Evolutionary conservation across 331 rosid genomes (phyloP).

Genomic region (Rosa hybrid): DNA sequence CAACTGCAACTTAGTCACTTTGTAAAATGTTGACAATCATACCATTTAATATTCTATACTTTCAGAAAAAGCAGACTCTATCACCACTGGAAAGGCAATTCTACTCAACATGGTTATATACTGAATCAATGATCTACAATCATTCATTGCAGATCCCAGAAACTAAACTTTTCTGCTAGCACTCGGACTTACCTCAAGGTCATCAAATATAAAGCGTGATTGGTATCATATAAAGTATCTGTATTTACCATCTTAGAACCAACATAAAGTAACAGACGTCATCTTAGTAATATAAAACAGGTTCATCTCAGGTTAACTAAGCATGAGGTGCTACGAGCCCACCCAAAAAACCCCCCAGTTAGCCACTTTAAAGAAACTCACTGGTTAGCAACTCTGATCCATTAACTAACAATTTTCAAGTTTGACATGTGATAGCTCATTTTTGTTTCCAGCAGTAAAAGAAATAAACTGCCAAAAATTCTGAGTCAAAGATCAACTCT

Average conservation of each 20-base stretch:
- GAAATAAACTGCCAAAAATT: background rate
- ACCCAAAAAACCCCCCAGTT: background rate
- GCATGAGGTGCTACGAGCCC: background rate
- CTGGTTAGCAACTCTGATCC: background rate
- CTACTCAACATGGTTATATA: background rate
- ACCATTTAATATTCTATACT: background rate
- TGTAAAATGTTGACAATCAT: background rate
- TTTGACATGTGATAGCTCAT: conserved; percentile 2
- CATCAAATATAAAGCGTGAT: background rate
- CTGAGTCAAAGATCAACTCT: conserved; percentile 3
- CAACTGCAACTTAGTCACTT: background rate
- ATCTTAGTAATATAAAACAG: background rate
- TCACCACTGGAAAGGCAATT: background rate
- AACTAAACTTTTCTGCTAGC: background rate
- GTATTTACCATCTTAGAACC: background rate
- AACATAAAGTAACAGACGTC: background rate
- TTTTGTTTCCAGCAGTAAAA: background rate
- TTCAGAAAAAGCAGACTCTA: background rate
- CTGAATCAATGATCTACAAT: background rate
- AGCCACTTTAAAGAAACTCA: background rate
- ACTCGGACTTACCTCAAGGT: background rate
- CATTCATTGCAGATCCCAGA: background rate
- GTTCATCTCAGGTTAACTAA: background rate
- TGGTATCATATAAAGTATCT: background rate
- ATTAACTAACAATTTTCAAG: background rate